phyloP scores from a whole-genome alignment of 371 early-diverging fungal species.

The Mortierella sp. region DNA sequence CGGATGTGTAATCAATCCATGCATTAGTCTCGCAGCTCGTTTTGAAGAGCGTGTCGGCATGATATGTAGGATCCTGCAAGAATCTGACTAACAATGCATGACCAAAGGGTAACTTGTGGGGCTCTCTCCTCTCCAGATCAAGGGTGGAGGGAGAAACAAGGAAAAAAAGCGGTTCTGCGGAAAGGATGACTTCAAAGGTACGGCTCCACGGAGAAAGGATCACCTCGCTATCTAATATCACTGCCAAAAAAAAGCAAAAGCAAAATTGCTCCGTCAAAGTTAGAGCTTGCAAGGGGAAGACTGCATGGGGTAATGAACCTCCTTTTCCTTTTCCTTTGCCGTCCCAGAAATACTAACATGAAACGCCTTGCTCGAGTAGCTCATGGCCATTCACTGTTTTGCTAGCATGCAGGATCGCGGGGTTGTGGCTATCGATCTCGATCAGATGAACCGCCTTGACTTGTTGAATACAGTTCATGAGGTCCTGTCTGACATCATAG shows the following conservation, averaged over 20 bases:
- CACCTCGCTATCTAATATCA: slow-evolving; percentile 1
- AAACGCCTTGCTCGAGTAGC: slow-evolving; percentile 5
- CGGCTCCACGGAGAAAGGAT: background rate
- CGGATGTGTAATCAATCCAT: too few relatives aligned
- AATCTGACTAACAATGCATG: slow-evolving; percentile 1
- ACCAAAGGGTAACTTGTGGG: slow-evolving; percentile 7
- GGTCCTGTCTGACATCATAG: background rate
- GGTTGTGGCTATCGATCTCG: slow-evolving; percentile 1
- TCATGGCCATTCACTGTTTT: background rate
- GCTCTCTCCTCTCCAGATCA: background rate
- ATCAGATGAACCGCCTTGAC: slow-evolving; percentile 8
- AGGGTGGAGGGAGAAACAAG: slow-evolving; percentile 8
- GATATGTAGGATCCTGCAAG: background rate
- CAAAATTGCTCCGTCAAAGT: too few relatives aligned
- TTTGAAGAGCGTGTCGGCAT: slow-evolving; percentile 7
- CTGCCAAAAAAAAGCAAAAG: background rate
- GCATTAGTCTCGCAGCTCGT: too few relatives aligned
- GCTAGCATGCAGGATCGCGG: background rate
- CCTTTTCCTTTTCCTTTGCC: too few relatives aligned
- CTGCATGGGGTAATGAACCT: too few relatives aligned
- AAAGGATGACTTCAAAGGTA: slow-evolving; percentile 10
- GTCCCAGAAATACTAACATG: slow-evolving; percentile 6
- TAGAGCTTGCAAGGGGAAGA: too few relatives aligned
- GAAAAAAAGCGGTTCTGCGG: background rate
- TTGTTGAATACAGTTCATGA: background rate